Percentiles rank a stretch among this genome's conserved stretches.
Evolutionary conservation across 1,284 basidiomycete species (phyloP).

Genomic region (Xerocomus tenax): DNA sequence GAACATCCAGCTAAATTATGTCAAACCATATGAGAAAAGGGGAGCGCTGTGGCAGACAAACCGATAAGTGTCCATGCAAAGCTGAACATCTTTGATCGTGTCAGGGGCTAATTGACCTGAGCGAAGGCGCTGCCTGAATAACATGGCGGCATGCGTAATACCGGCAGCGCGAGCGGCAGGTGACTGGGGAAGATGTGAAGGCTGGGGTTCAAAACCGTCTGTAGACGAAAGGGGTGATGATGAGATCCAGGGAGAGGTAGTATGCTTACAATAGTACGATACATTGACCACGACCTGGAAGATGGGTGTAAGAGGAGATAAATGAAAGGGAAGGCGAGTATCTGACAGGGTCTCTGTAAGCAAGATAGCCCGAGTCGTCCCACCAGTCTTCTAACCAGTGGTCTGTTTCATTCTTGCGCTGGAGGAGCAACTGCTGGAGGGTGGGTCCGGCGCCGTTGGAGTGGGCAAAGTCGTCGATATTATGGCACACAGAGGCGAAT

Average conservation of each 20-base stretch:
- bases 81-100: slow-evolving; percentile 59
- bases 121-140: slow-evolving; percentile 63
- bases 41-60: slow-evolving; percentile 26
- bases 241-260: neutral
- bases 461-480: slow-evolving; percentile 52
- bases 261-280: slow-evolving; percentile 67
- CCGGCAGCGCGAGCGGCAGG: slow-evolving; percentile 67
- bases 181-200: slow-evolving; percentile 48
- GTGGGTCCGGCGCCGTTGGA: slow-evolving; percentile 38
- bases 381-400: slow-evolving; percentile 83
- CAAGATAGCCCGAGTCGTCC: slow-evolving; percentile 65
- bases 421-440: slow-evolving; percentile 51
- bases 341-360: slow-evolving; percentile 68
- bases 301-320: neutral
- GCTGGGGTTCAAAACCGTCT: slow-evolving; percentile 72
- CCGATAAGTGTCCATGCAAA: slow-evolving; percentile 88
- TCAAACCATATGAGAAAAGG: neutral
- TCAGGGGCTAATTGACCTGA: slow-evolving; percentile 66
- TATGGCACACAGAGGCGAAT: slow-evolving; percentile 42
- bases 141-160: slow-evolving; percentile 60
- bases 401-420: slow-evolving; percentile 41
- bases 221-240: neutral
- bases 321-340: neutral
- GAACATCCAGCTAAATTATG: slow-evolving; percentile 76
- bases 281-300: slow-evolving; percentile 68